Conservation (phyloP, 495 filamentous ascomycete genomes). For the Neurospora discreta region DNA sequence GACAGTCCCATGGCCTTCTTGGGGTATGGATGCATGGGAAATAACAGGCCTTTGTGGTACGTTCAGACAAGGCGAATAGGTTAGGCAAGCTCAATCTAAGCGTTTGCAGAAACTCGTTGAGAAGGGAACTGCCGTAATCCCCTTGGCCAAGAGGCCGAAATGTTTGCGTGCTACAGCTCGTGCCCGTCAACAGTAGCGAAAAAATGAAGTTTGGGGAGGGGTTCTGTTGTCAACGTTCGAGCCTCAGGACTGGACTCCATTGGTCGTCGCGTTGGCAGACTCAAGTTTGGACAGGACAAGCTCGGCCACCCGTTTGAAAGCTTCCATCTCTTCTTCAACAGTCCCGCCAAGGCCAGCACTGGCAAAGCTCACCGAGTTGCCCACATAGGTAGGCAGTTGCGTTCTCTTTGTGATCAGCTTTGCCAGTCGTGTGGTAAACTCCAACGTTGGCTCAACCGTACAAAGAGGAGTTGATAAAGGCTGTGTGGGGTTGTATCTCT, state of each 20-base stretch:
- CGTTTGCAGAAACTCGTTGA: neutral
- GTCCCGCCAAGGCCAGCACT: conserved; percentile 58
- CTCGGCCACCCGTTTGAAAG: conserved; percentile 59
- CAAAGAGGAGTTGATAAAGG: conserved; percentile 72
- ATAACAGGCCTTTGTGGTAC: neutral
- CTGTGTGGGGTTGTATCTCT: conserved; percentile 46
- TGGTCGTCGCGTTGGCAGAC: neutral
- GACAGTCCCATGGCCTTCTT: neutral
- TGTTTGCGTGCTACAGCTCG: neutral
- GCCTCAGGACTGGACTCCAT: conserved; percentile 4
- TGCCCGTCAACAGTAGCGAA: neutral
- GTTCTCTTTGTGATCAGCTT: conserved; percentile 67
- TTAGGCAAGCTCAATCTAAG: neutral
- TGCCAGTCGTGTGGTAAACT: conserved; percentile 76
- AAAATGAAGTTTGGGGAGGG: neutral
- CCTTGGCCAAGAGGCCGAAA: neutral
- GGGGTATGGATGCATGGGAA: neutral
- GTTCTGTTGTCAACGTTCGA: neutral
- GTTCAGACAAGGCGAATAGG: neutral
- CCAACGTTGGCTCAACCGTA: conserved; percentile 58
- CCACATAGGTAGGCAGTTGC: conserved; percentile 67
- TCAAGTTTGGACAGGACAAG: conserved; percentile 49
- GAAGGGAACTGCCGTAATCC: neutral
- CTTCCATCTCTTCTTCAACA: conserved; percentile 94
- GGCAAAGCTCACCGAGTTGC: conserved; percentile 59